phyloP scores from a whole-genome alignment of 345 rosid genomes.

The Melaleuca quinquenervia region DNA sequence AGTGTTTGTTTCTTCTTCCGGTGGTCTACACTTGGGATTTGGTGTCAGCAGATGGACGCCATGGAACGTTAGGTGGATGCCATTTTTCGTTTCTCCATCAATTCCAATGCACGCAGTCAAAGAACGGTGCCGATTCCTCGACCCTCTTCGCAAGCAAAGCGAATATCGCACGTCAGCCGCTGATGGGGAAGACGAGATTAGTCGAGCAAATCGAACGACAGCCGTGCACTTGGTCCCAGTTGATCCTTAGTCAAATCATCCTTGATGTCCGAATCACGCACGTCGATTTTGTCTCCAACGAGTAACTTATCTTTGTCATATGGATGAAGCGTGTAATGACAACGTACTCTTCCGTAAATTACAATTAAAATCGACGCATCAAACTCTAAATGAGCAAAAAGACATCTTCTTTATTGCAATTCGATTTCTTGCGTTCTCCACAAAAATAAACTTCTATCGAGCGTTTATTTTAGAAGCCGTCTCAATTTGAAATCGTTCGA shows the following conservation, averaged over 20 bases:
- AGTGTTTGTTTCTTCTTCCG: not conserved
- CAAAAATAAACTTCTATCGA: rapidly evolving
- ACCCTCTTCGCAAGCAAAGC: not conserved
- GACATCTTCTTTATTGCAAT: not conserved
- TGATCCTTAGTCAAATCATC: rapidly evolving
- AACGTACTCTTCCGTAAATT: not conserved
- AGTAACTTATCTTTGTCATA: rapidly evolving
- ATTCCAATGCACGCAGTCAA: not conserved
- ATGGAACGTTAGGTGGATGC: not conserved
- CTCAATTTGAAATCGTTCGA: too few relatives aligned
- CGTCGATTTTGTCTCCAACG: not conserved
- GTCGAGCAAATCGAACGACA: not conserved
- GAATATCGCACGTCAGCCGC: not conserved
- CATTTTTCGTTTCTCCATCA: not conserved
- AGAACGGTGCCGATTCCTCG: not conserved
- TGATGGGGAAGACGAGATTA: not conserved
- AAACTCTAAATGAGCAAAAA: not conserved
- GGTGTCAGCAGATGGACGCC: not conserved
- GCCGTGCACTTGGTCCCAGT: not conserved
- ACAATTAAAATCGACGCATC: not conserved
- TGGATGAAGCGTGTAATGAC: not conserved
- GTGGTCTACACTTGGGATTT: not conserved
- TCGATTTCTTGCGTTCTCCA: not conserved
- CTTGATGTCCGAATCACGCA: not conserved
- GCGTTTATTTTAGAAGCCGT: not conserved